Base-by-base conservation (phyloP, 352 stramenopile genomes). In the Pythium graminicola region DNA sequence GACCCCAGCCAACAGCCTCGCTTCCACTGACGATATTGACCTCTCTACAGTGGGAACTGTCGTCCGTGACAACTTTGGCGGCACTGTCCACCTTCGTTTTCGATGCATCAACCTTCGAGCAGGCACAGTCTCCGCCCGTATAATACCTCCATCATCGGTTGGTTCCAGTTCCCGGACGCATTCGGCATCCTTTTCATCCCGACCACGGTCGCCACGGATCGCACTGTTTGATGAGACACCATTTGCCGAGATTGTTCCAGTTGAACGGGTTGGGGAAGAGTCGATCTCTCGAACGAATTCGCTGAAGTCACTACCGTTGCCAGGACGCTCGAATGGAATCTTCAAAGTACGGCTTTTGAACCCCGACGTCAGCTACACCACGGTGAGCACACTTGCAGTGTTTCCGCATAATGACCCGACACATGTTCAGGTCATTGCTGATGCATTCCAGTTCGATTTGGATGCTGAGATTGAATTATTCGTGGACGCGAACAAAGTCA, bases 381-480 rank as follows among this genome's bases (percentile, higher is more conserved):
- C 81, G 17, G 87, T 81, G 4, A 89, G 96, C 50, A 95, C 92
- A n/a, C 63, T 97, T 32, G 84, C 76, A 8, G 69, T 96, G 14
- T 69, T 93, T 24, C 83, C 86, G 1, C 73, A 77, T 14, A 97
- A 97, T 65, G 27, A 67, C 20, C 20, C 51, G 0, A 60, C 61
- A 1, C 50, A 77, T 6, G 93, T 98, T 0, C 73, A 93, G 47
- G 54, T 40, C 8, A 60, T 98, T 3, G 88, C 81, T 0, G 54
- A 46, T 0, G 60, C 62, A 2, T 71, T 97, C 4, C 65, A 66
- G 16, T 95, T 85, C 44, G 70, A 97, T 42, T 60, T 97, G 26
- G 77, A 97, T 65, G 60, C 70, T n/a, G 61, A 73, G 24, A 95
- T 98, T 51, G 69, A 79, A 26, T 61, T 93, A 26, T 49, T 31